Base-by-base conservation (phyloP, 1,284 basidiomycete genomes). In the Austropuccinia psidii region DNA sequence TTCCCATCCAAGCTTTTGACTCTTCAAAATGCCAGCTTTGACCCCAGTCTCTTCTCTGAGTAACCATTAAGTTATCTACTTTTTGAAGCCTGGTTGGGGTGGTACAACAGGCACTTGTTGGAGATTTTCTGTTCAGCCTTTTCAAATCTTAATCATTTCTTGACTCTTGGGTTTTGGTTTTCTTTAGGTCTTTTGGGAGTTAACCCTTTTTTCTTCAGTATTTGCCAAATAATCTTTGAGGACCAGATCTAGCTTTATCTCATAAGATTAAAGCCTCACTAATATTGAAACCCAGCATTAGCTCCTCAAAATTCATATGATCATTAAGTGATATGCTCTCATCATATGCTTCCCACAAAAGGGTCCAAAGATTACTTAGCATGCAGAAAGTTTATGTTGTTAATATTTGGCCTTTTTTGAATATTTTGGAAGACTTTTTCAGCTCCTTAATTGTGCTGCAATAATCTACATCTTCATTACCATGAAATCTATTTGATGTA, bases 151-250 rank as follows among this genome's bases (percentile, higher is more conserved):
- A 89, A 85, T 60, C 90, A 86, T 82, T 97, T 97, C 86, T 96
- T 97, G 82, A 97, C 93, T 77, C 93, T 88, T 37, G 93, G 93
- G 82, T 97, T 97, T 77, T 93, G 90, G 47, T 91, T 90, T 68
- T 82, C 79, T 83, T 96, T 96, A 62, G 88, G 83, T 67, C 93
- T 87, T 76, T 85, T 77, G 1, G 93, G 93, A 19, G 93, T 96
- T 75, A 97, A 87, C 74, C 94, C 93, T 78, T 88, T 90, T 85
- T 97, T 97, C 80, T 89, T 88, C 78, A 95, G 85, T 78, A 97
- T 97, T 7, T 91, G 88, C 17, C 91, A 87, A 3, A 91, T 92
- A 75, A 94, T 86, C 2, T 88, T 39, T 93, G 89, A 52, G 93
- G 94, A 4, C 91, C 91, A 58, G 83, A 83, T 9, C 8, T 43